Evolutionary conservation across 805 yeast genomes (phyloP).

Genomic region (Tetrapisispora fleetii): DNA sequence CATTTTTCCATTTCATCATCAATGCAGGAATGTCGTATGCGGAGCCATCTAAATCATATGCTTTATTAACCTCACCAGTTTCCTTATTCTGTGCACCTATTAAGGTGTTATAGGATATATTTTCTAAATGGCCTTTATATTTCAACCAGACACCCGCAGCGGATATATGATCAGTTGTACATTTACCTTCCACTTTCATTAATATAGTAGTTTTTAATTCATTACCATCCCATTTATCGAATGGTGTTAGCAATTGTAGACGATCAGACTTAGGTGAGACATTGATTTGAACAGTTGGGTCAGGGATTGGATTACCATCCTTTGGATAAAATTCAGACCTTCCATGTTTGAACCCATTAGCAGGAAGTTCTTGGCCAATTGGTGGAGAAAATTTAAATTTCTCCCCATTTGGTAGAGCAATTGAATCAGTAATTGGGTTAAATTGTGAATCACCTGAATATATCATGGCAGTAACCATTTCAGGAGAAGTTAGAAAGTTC

Average conservation of each 20-base stretch:
- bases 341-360: constrained; percentile 65
- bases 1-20: constrained; percentile 91
- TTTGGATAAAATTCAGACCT: constrained; percentile 63
- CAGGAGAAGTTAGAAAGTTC: constrained; percentile 98
- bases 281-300: constrained; percentile 46
- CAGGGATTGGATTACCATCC: constrained; percentile 26
- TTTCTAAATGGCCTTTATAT: constrained; percentile 95
- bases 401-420: constrained; percentile 58
- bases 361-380: constrained; percentile 75
- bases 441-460: constrained; percentile 88
- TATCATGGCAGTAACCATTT: constrained; percentile 92
- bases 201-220: constrained; percentile 70
- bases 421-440: constrained; percentile 85
- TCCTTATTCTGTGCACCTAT: constrained; percentile 97
- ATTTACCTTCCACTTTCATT: constrained; percentile 91
- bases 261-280: constrained; percentile 90
- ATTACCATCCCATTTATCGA: constrained; percentile 74
- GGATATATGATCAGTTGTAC: constrained; percentile 97
- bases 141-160: constrained; percentile 99
- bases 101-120: constrained; percentile 87
- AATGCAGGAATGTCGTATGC: constrained; percentile 82
- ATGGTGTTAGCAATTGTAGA: constrained; percentile 83
- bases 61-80: constrained; percentile 90
- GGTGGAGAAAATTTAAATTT: constrained; percentile 74
- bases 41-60: constrained; percentile 75